These are phyloP conservation scores for Gynandropsis gynandra DNA, from an alignment of 345 rosid genomes.

Conservation along the genomic window DNA sequence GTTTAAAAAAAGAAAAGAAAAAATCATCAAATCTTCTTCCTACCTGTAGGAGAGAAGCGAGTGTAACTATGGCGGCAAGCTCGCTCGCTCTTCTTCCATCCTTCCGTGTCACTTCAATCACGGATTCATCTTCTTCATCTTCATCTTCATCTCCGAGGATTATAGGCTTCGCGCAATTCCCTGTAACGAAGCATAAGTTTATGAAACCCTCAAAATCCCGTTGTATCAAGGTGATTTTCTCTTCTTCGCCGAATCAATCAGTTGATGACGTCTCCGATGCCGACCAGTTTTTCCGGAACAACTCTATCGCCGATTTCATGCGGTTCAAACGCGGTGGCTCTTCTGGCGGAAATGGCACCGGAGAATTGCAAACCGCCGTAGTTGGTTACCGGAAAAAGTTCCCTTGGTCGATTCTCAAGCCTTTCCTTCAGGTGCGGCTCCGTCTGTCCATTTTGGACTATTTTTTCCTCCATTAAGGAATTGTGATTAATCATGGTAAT, in stretches of 20 bases:
- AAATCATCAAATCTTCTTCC: constrained; percentile 20
- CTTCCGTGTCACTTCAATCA: constrained; percentile 21
- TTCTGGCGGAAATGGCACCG: constrained; percentile 24
- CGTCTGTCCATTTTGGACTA: not conserved
- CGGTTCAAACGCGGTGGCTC: constrained; percentile 48
- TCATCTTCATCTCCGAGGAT: constrained; percentile 27
- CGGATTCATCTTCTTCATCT: constrained; percentile 29
- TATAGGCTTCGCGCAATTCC: constrained; percentile 17
- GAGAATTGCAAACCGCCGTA: constrained; percentile 76
- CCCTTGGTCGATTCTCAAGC: constrained; percentile 75
- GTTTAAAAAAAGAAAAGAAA: constrained; percentile 19
- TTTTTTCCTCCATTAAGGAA: not conserved
- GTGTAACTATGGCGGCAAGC: constrained; percentile 41
- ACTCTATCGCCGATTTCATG: constrained; percentile 78
- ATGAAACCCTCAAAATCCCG: constrained; percentile 19
- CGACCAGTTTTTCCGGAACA: constrained; percentile 42
- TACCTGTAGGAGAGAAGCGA: constrained; percentile 7
- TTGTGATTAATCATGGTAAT: not conserved
- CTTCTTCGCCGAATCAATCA: constrained; percentile 27
- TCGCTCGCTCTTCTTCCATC: constrained; percentile 36
- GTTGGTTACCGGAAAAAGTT: constrained; percentile 71
- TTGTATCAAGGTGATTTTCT: constrained; percentile 19
- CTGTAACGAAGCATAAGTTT: constrained; percentile 19
- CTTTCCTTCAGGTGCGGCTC: constrained; percentile 55
- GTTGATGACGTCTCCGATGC: constrained; percentile 44